These are phyloP conservation scores for Carex arenaria DNA, from an alignment of 202 grass and related monocot species.

Conservation along the genomic window DNA sequence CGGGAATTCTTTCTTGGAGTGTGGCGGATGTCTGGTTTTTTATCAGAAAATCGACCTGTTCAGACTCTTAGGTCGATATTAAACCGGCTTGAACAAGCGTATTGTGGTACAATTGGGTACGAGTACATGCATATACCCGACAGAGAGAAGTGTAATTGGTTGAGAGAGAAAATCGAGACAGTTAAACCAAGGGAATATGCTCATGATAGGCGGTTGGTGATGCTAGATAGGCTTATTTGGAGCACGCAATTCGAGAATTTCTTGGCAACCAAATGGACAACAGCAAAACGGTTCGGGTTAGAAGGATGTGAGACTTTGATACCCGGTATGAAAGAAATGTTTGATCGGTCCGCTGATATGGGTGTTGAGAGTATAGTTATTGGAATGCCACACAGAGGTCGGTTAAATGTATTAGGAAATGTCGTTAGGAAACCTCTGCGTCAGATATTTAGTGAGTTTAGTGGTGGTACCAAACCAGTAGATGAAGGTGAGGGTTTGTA, in stretches of 20 bases:
- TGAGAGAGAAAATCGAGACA: slow-evolving; percentile 85
- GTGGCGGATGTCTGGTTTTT: slow-evolving; percentile 89
- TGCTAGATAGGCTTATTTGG: slow-evolving; percentile 92
- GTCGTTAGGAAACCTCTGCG: slow-evolving; percentile 78
- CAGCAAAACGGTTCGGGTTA: slow-evolving; percentile 74
- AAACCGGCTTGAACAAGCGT: slow-evolving; percentile 65
- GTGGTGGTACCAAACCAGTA: slow-evolving; percentile 79
- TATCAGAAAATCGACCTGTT: slow-evolving; percentile 83
- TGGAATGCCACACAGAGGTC: slow-evolving; percentile 92
- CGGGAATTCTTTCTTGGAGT: slow-evolving; percentile 90
- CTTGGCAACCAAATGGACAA: slow-evolving; percentile 77
- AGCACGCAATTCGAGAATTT: slow-evolving; percentile 93
- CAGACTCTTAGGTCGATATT: slow-evolving; percentile 68
- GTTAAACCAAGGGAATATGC: slow-evolving; percentile 59
- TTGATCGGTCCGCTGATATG: slow-evolving; percentile 73
- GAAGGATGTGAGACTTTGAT: slow-evolving; percentile 87
- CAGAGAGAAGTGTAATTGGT: slow-evolving; percentile 87
- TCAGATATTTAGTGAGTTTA: slow-evolving; percentile 94
- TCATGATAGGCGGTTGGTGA: slow-evolving; percentile 55
- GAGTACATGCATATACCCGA: slow-evolving; percentile 93
- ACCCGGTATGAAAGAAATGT: slow-evolving; percentile 98
- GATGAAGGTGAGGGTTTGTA: slow-evolving; percentile 78
- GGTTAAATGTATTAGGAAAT: slow-evolving; percentile 80
- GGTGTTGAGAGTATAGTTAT: slow-evolving; percentile 90
- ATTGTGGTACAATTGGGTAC: slow-evolving; percentile 79